phyloP scores from a whole-genome alignment of 768 basidiomycete genomes.

The Leucocoprinus sp. region DNA sequence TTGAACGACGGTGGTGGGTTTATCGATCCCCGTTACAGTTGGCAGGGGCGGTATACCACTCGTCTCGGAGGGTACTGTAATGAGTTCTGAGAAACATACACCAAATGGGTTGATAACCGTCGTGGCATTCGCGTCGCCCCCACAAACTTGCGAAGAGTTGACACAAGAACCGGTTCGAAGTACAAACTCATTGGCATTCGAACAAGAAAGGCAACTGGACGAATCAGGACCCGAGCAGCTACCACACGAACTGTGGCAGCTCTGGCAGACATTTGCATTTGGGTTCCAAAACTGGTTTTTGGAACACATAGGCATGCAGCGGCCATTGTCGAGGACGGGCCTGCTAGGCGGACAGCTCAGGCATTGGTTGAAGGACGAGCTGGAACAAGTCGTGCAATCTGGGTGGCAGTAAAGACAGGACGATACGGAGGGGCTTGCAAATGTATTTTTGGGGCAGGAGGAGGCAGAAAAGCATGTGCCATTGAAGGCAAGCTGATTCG shows the following conservation, averaged over 20 bases:
- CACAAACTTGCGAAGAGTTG: conserved; percentile 26
- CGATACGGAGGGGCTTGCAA: conserved; percentile 53
- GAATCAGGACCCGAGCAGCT: conserved; percentile 69
- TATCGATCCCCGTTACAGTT: conserved; percentile 45
- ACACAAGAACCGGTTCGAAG: conserved; percentile 61
- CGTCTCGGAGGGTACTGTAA: conserved; percentile 41
- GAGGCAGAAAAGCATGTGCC: conserved; percentile 58
- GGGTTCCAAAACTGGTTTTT: conserved; percentile 63
- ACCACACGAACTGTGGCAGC: conserved; percentile 68
- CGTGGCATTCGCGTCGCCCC: conserved; percentile 39
- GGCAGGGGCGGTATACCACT: conserved; percentile 43
- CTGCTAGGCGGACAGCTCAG: conserved; percentile 55
- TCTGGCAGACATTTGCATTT: conserved; percentile 49
- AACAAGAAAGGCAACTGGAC: conserved; percentile 67
- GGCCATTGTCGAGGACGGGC: conserved; percentile 66
- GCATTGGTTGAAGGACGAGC: conserved; percentile 69
- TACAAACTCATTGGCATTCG: conserved; percentile 45
- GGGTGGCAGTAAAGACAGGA: conserved; percentile 71
- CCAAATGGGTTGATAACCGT: conserved; percentile 64
- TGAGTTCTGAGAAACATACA: conserved; percentile 71
- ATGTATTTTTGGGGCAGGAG: conserved; percentile 62
- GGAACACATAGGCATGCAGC: conserved; percentile 70
- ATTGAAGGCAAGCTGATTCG: conserved; percentile 51
- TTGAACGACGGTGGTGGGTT: conserved; percentile 32
- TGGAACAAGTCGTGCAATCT: conserved; percentile 74